These are phyloP conservation scores for Penicillium brevicompactum DNA, from an alignment of 2,329 filamentous ascomycete species.

Conservation along the genomic window DNA sequence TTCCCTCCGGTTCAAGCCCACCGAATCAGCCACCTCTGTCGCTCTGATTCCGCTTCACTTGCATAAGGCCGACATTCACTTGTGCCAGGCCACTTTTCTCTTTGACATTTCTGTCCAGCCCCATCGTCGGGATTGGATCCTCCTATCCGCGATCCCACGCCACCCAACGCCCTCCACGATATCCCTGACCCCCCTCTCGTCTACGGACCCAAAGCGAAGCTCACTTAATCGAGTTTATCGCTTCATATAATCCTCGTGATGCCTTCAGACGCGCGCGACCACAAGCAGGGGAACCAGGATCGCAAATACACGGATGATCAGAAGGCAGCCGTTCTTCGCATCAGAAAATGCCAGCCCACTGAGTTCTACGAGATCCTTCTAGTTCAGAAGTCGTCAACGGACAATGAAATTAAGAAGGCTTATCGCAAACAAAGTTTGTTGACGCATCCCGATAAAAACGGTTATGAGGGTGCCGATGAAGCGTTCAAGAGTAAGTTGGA, in stretches of 20 bases:
- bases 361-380: slow-evolving; percentile 95
- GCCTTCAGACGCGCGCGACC: slow-evolving; percentile 49
- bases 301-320: slow-evolving; percentile 81
- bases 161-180: slow-evolving; percentile 10
- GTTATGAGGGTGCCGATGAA: slow-evolving; percentile 91
- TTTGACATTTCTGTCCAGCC: slow-evolving; percentile 1
- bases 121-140: slow-evolving; percentile 11
- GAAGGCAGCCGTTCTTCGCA: slow-evolving; percentile 85
- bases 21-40: slow-evolving; percentile 14
- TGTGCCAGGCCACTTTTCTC: neutral
- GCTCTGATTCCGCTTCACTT: slow-evolving; percentile 7
- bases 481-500: slow-evolving; percentile 78
- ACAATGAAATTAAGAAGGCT: slow-evolving; percentile 93
- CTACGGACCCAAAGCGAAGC: neutral
- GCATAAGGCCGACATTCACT: neutral
- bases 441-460: slow-evolving; percentile 99
- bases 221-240: neutral
- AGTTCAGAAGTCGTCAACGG: slow-evolving; percentile 67
- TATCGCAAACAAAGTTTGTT: slow-evolving; percentile 92
- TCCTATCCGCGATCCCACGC: slow-evolving; percentile 18
- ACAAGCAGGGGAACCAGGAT: slow-evolving; percentile 54
- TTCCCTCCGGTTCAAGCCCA: slow-evolving; percentile 11
- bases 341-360: slow-evolving; percentile 79
- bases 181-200: slow-evolving; percentile 2
- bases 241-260: slow-evolving; percentile 23